Conservation (phyloP, 805 yeast species). For the Scheffersomyces spartinae region DNA sequence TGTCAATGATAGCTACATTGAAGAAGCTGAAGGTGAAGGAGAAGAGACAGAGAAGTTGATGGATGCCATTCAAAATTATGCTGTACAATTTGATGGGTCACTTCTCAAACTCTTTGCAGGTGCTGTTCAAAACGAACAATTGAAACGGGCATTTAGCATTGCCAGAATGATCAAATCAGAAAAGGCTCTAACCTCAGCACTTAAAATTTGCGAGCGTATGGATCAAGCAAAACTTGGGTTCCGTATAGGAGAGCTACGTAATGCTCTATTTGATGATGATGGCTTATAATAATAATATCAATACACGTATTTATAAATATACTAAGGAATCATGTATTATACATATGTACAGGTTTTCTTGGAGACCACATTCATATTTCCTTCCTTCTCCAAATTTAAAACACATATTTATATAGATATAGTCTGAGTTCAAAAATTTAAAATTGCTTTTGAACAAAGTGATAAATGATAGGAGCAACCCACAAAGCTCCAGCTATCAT, state of each 20-base stretch:
- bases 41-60: conserved; percentile 40
- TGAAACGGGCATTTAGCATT: conserved; percentile 57
- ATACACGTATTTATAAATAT: no score
- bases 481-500: conserved; percentile 56
- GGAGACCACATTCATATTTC: no score
- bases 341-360: no score
- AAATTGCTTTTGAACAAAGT: conserved; percentile 40
- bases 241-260: conserved; percentile 24
- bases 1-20: conserved; percentile 39
- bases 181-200: conserved; percentile 74
- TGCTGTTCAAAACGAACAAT: conserved; percentile 57
- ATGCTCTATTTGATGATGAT: no score
- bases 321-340: no score
- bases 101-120: conserved; percentile 64
- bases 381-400: no score
- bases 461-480: conserved; percentile 43
- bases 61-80: conserved; percentile 30
- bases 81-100: conserved; percentile 60
- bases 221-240: conserved; percentile 23
- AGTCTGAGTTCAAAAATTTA: no score
- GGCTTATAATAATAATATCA: no score
- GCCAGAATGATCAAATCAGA: conserved; percentile 63
- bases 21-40: conserved; percentile 11
- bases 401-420: no score
- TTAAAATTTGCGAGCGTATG: conserved; percentile 67